phyloP scores from a whole-genome alignment of 768 basidiomycete genomes.

The Tylopilus intermedius region DNA sequence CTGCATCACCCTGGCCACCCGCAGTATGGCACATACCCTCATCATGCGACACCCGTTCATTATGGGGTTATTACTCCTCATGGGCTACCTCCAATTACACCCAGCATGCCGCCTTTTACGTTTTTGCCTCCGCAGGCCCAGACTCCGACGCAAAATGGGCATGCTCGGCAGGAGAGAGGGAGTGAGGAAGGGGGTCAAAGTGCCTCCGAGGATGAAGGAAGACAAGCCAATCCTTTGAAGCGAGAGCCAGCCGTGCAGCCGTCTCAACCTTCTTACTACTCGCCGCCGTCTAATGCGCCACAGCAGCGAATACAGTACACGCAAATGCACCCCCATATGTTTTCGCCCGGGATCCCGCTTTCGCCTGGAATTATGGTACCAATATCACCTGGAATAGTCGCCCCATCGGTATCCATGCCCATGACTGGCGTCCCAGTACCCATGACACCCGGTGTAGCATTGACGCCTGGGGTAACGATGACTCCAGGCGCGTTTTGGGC shows the following conservation, averaged over 20 bases:
- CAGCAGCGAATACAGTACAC: conserved; percentile 23
- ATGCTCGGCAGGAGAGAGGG: background rate
- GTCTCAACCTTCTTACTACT: conserved; percentile 11
- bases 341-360: conserved; percentile 30
- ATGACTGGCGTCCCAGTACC: conserved; percentile 21
- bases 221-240: conserved; percentile 1
- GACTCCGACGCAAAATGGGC: conserved; percentile 19
- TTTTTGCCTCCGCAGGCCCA: conserved; percentile 56
- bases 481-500: conserved; percentile 72
- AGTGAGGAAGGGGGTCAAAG: conserved; percentile 2
- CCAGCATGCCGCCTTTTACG: conserved; percentile 93
- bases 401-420: conserved; percentile 15
- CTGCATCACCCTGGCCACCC: conserved; percentile 28
- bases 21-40: conserved; percentile 27
- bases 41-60: conserved; percentile 19
- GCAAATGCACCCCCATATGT: conserved; percentile 23
- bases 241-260: conserved; percentile 7
- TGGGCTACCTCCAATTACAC: conserved; percentile 90
- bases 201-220: conserved; percentile 6
- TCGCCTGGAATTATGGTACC: conserved; percentile 29
- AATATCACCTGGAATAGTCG: conserved; percentile 24
- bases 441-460: conserved; percentile 27
- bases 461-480: conserved; percentile 64
- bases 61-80: conserved; percentile 58
- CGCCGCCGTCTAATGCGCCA: conserved; percentile 9